phyloP scores from a whole-genome alignment of 768 basidiomycete species.

The Pluteus cervinus region DNA sequence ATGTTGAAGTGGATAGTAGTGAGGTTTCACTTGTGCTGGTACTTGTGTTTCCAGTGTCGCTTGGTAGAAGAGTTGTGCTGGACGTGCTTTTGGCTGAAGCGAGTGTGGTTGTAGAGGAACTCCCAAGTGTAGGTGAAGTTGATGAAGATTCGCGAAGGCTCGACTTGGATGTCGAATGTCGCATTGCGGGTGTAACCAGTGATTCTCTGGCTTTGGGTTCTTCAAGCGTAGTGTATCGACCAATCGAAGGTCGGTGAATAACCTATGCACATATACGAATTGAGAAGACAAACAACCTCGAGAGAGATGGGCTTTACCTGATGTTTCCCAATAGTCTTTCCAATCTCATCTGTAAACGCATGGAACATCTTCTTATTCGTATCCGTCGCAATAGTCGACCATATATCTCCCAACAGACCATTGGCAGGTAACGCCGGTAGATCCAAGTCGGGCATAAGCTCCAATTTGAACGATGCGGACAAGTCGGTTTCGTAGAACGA shows the following conservation, averaged over 20 bases:
- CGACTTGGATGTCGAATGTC: slow-evolving; percentile 50
- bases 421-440: slow-evolving; percentile 49
- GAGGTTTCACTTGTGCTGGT: too few species aligned
- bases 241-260: slow-evolving; percentile 76
- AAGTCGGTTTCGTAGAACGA: slow-evolving; percentile 95
- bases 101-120: slow-evolving; percentile 4
- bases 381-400: slow-evolving; percentile 86
- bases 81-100: neutral
- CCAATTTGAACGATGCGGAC: slow-evolving; percentile 79
- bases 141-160: slow-evolving; percentile 29
- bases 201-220: slow-evolving; percentile 89
- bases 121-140: slow-evolving; percentile 23
- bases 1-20: too few species aligned
- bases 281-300: neutral
- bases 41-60: too few species aligned
- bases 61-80: too few species aligned
- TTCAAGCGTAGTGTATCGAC: slow-evolving; percentile 74
- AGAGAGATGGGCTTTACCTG: slow-evolving; percentile 40
- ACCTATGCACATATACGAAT: slow-evolving; percentile 33
- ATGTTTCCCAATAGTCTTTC: slow-evolving; percentile 91
- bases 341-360: slow-evolving; percentile 89
- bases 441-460: slow-evolving; percentile 63
- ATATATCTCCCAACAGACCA: slow-evolving; percentile 74
- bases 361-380: slow-evolving; percentile 93
- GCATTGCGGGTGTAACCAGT: slow-evolving; percentile 67